Base-by-base conservation (phyloP, 129 eudicot species). In the Cynara cardunculus region DNA sequence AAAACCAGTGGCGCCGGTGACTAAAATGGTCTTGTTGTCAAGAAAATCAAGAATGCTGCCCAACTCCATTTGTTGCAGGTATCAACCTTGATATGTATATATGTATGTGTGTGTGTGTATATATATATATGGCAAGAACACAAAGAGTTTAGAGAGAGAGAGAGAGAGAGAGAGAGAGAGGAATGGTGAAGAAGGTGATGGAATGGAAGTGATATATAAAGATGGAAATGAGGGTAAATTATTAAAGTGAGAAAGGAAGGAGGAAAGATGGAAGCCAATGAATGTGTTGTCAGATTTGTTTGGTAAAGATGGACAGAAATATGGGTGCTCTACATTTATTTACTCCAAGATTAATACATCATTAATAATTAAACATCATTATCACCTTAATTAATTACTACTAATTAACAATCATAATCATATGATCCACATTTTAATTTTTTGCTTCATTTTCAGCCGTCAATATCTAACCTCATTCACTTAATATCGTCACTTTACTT, bases 1-100 rank as follows among this genome's bases (percentile, higher is more conserved):
- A 81, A 89, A 89, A 74, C 93, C 93, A 71, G 93, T 85, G 71
- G 91, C 93, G 62, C 93, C 93, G 2, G 88, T 87, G 85, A 89
- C 80, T 76, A 89, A 26, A 85, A 89, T 89, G 79, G 81, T 85
- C 85, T 68, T 89, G 78, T 79, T 83, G 69, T 83, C 85, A 68
- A 89, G 84, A 56, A 89, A 89, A 73, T 76, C 84, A 19, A 78
- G 64, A 72, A 85, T 59, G 80, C 87, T 83, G 31, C 80, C 89
- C 64, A 85, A 31, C 81, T 87, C 93, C 93, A 89, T 89, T 85
- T 9, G 73, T 83, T 62, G 3, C 72, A 56, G 59, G 78, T 72
- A 71, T 68, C 53, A 32, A 44, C 14, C 1, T 19, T 67, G 27
- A 56, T 25, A 25, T 32, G 25, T 25, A 30, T 25, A 1, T 24